Evolutionary conservation across 1,284 basidiomycete genomes (phyloP).

Genomic region (Anthracocystis setariae): DNA sequence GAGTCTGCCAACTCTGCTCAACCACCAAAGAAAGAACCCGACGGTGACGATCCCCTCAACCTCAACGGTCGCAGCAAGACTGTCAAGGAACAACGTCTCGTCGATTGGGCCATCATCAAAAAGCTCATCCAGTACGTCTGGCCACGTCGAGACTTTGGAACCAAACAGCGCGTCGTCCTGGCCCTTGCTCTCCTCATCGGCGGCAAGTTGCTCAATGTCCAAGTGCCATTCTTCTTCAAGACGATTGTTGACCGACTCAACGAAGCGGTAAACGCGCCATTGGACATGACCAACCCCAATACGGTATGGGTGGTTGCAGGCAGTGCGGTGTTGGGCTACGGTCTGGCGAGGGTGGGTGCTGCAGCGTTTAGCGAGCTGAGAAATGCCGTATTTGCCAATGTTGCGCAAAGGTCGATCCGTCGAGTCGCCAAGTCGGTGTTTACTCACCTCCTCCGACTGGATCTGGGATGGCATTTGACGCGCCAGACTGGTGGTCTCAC

Average conservation of each 20-base stretch:
- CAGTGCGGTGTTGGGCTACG: slow-evolving; percentile 88
- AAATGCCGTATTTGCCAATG: slow-evolving; percentile 95
- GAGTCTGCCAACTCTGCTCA: background rate
- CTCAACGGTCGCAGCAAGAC: slow-evolving; percentile 47
- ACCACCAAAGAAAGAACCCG: slow-evolving; percentile 29
- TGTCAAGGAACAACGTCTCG: slow-evolving; percentile 56
- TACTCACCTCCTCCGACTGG: slow-evolving; percentile 87
- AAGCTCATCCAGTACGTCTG: slow-evolving; percentile 73
- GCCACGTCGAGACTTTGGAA: slow-evolving; percentile 71
- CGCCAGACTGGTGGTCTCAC: slow-evolving; percentile 95
- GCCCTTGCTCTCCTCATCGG: slow-evolving; percentile 83
- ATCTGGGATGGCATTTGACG: slow-evolving; percentile 90
- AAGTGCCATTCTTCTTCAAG: slow-evolving; percentile 97
- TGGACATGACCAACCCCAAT: slow-evolving; percentile 79
- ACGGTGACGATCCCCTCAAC: slow-evolving; percentile 57
- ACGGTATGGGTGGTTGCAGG: slow-evolving; percentile 93
- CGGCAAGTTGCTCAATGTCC: slow-evolving; percentile 94
- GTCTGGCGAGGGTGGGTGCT: slow-evolving; percentile 86
- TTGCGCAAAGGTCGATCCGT: slow-evolving; percentile 92
- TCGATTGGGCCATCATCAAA: slow-evolving; percentile 72
- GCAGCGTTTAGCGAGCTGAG: slow-evolving; percentile 89
- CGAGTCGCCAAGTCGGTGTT: slow-evolving; percentile 94
- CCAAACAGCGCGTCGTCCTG: slow-evolving; percentile 78
- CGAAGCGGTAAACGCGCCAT: slow-evolving; percentile 60
- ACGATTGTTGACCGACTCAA: slow-evolving; percentile 88